Base-by-base conservation (phyloP, 192 early-diverging fungal genomes). In the Chytriomyces confervae region DNA sequence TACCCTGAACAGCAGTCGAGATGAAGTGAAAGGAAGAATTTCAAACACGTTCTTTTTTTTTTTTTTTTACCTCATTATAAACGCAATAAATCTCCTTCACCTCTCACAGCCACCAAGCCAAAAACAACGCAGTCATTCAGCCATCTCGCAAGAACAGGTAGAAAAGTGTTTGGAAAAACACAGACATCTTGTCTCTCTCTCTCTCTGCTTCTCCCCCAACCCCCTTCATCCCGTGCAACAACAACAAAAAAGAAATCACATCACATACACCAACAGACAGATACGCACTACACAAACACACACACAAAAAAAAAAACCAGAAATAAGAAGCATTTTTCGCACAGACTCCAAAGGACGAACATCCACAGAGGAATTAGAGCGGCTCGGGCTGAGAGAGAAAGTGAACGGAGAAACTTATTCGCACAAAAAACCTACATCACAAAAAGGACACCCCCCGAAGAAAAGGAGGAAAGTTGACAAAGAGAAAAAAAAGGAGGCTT, bases 391-490 rank as follows among this genome's bases (percentile, higher is more conserved):
- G 36, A 43, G 29, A 66, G 36, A 16, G 29, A 66, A 27, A 66
- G 64, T 18, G 64, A 27, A 18, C 13, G 64, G 18, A 20, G 24
- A 66, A 16, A 36, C 24, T 43, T 27, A 16, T 16, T 36, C 36
- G 36, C 36, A 64, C 60, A 20, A 46, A 77, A 77, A 46, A 20
- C 44, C 27, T 45, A 60, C 18, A 27, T 6, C 9, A 20, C 50
- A 51, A 72, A 72, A 70, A 47, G 27, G 11, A 79, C 46, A 79
- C 89, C 91, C 94, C 83, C 94, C 84, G 77, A 96, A 86, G 47
- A 87, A 68, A 81, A 36, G 36, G 36, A 36, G 36, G 36, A 36
- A 36, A 36, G 36, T 36, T 36, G 36, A 36, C 36, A 36, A 49
- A 10, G 62, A 57, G 6, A n/a, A n/a, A 13, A 49, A 20, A 49